These are phyloP conservation scores for Penicillium vulpinum DNA, from an alignment of 2,329 filamentous ascomycete species.

Conservation along the genomic window DNA sequence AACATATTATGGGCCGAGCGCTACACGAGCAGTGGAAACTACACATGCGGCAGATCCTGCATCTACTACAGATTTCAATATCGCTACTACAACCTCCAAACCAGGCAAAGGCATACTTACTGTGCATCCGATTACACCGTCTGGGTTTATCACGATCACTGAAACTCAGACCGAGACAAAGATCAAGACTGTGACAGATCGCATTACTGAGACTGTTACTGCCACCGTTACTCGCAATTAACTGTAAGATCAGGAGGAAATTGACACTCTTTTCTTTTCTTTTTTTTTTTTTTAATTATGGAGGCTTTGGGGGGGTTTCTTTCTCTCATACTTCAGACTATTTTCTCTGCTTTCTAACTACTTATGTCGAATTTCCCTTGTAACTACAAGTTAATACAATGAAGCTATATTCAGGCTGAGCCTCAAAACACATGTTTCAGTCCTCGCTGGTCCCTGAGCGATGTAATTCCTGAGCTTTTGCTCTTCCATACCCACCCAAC, in stretches of 20 bases:
- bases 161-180: conserved; percentile 9
- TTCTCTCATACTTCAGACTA: neutral
- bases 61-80: neutral
- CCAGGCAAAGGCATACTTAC: conserved; percentile 1
- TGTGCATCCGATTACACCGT: conserved; percentile 16
- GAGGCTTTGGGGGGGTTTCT: too few species aligned
- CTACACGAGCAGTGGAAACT: neutral
- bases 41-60: neutral
- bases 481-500: neutral
- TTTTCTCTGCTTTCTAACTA: neutral
- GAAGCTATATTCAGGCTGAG: neutral
- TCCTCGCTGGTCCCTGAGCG: too few species aligned
- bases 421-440: neutral
- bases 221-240: conserved; percentile 4
- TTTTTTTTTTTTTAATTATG: neutral
- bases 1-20: neutral
- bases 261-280: neutral
- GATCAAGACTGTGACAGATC: conserved; percentile 20
- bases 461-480: neutral
- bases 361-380: neutral
- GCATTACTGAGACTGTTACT: conserved; percentile 9
- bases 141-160: conserved; percentile 16
- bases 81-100: neutral
- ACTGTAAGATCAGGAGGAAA: neutral
- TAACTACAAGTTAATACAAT: neutral